Evolutionary conservation across 2,329 filamentous ascomycete species (phyloP), one percentile per base, ranked within the genome.

Genomic region (Capronia coronata): DNA sequence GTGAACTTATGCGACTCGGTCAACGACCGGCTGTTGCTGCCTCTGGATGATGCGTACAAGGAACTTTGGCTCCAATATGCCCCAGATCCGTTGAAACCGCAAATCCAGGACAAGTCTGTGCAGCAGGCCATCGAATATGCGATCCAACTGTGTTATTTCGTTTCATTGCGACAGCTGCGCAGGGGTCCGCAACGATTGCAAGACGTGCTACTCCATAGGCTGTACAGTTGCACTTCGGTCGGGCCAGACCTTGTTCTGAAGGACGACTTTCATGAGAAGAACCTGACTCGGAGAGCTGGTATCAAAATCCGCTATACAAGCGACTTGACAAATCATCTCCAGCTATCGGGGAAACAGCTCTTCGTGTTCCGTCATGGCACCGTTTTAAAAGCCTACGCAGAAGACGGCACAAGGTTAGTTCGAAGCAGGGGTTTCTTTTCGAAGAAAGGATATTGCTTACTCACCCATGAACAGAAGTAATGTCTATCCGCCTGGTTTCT

Each of bases 261-360:
- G 35, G 40, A 43, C 21, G 40, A 43, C 14, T 43, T 43, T 16
- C 13, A 16, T 13, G 40, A 43, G 40, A 43, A 43, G 25, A 43
- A 30, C 40, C 18, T 43, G 40, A 43, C 40, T 11, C 21, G 40
- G 40, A 43, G 25, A 23, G 22, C 34, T 8, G 32, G 22, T 13
- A 46, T 46, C 21, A 34, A 39, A 3, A 16, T 46, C 27, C 3
- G 21, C 7, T 46, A 27, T 18, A 39, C 27, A 8, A 46, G 44
- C 37, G n/a, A 46, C 21, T 25, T 46, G 44, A 39, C 19, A 16
- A 16, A 27, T 13, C 44, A 46, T 18, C 44, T 46, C n/a, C 10
- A 29, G n/a, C 27, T 22, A n/a, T 9, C 19, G 11, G n/a, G 29
- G 16, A 32, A 21, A 22, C 8, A 25, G n/a, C 27, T 34, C 11